These are phyloP conservation scores for Jatropha multifida DNA, from an alignment of 441 rosid genomes.

Conservation along the genomic window DNA sequence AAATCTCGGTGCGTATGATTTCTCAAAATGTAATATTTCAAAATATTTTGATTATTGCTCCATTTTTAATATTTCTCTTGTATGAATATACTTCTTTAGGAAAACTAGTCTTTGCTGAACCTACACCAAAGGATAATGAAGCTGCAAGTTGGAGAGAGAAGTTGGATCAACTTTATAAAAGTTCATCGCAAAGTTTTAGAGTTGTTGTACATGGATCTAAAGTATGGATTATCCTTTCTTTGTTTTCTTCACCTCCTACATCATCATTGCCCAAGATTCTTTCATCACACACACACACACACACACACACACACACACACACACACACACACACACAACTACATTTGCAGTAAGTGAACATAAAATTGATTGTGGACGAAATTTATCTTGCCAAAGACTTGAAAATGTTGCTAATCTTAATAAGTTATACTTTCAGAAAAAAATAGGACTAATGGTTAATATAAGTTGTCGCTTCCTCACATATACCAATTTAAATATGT, in stretches of 20 bases:
- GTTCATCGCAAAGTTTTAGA: constrained; percentile 98
- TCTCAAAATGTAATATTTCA: constrained; percentile 10
- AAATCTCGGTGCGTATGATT: constrained; percentile 65
- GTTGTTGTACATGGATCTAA: constrained; percentile 99
- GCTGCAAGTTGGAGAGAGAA: constrained; percentile 99
- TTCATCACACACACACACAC: neutral
- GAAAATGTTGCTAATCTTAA: constrained; percentile 11
- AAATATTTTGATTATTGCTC: constrained; percentile 14
- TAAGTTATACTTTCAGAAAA: neutral
- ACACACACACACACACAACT: neutral
- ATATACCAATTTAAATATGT: neutral
- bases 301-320: neutral
- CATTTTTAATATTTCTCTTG: constrained; percentile 18
- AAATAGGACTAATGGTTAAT: neutral
- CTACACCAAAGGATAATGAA: constrained; percentile 93
- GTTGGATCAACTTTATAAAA: constrained; percentile 94
- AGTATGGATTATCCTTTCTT: constrained; percentile 43
- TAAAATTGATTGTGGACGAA: neutral
- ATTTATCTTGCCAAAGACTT: neutral
- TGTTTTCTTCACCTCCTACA: neutral
- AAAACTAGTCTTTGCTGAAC: constrained; percentile 97
- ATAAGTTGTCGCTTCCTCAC: neutral
- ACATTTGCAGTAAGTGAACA: neutral
- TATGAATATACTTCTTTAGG: constrained; percentile 48
- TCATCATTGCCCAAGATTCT: neutral